Evolutionary conservation across 2,329 filamentous ascomycete genomes (phyloP).

Genomic region (Gliomastix tumulicola): DNA sequence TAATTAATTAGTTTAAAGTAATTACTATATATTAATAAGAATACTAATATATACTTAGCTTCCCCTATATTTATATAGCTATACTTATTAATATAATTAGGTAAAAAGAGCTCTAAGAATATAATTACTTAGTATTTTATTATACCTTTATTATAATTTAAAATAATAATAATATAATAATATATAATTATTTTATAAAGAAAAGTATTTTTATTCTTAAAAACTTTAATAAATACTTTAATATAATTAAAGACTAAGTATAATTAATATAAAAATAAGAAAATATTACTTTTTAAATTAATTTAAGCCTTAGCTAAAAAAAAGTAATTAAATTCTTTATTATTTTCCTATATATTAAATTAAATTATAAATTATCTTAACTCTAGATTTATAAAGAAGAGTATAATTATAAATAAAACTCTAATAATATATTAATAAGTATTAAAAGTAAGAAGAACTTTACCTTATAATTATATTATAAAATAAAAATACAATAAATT

Average conservation of each 20-base stretch:
- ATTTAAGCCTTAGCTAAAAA: background rate
- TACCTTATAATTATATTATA: no score
- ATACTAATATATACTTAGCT: no score
- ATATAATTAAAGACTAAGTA: background rate
- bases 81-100: no score
- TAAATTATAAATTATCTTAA: background rate
- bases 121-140: no score
- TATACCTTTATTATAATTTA: no score
- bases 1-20: no score
- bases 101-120: no score
- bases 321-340: background rate
- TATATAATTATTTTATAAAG: background rate
- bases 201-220: background rate
- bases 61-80: no score
- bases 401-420: slow-evolving; percentile 1
- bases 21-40: no score
- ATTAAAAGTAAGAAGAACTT: no score
- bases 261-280: background rate
- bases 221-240: background rate
- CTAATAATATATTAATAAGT: background rate
- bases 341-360: background rate
- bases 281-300: background rate
- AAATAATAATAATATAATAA: no score
- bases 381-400: background rate
- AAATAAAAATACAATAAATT: no score